Percentiles rank a stretch among this genome's conserved stretches.
phyloP scores from a whole-genome alignment of 176 grass and related monocot species.

The Zizania latifolia region DNA sequence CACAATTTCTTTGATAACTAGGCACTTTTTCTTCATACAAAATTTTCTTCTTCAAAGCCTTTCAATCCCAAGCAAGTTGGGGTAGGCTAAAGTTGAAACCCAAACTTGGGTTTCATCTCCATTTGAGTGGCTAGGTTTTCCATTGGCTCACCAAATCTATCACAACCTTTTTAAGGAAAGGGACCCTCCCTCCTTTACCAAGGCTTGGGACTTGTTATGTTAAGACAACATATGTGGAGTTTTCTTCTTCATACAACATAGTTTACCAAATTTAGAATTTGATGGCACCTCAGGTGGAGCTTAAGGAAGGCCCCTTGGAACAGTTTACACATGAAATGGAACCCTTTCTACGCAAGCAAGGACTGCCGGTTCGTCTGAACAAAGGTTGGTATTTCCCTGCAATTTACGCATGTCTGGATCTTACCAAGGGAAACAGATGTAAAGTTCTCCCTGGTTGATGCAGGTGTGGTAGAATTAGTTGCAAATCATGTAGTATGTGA shows the following conservation, averaged over 20 bases:
- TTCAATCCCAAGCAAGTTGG: too few relatives aligned
- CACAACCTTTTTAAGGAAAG: too few relatives aligned
- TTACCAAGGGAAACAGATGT: background rate
- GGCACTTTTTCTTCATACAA: background rate
- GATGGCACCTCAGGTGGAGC: slow-evolving; percentile 48
- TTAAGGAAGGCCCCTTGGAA: slow-evolving; percentile 91
- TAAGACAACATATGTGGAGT: too few relatives aligned
- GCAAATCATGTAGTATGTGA: slow-evolving; percentile 84
- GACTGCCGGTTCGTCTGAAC: slow-evolving; percentile 75
- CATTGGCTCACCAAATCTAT: too few relatives aligned
- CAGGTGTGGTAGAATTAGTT: slow-evolving; percentile 83
- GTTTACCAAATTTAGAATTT: background rate
- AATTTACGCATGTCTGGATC: background rate
- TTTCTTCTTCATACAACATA: background rate
- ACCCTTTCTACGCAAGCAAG: slow-evolving; percentile 76
- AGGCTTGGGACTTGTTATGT: too few relatives aligned
- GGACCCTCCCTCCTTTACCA: too few relatives aligned
- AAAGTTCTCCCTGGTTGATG: background rate
- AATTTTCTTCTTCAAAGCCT: too few relatives aligned
- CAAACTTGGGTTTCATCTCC: too few relatives aligned
- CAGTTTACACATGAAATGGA: slow-evolving; percentile 97
- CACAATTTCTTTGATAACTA: background rate
- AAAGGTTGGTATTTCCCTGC: slow-evolving; percentile 51
- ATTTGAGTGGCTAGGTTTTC: too few relatives aligned
- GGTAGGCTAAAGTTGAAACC: too few relatives aligned